phyloP scores from a whole-genome alignment of 495 filamentous ascomycete species.

The Aspergillus cavernicola region DNA sequence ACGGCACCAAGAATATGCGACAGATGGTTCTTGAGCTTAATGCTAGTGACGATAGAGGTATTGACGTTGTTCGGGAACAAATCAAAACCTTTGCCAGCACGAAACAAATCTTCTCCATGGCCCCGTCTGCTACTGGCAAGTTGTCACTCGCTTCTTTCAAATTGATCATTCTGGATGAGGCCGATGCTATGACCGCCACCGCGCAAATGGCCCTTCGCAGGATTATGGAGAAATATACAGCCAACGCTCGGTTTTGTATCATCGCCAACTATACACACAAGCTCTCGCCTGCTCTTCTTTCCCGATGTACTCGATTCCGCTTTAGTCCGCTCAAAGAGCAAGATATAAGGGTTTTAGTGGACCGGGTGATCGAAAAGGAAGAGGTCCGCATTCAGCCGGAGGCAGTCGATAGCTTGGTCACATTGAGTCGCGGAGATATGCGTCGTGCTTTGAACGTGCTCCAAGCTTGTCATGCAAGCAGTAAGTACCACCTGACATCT shows the following conservation, averaged over 20 bases:
- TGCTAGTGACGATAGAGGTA: slow-evolving; percentile 93
- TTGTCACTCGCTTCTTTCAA: slow-evolving; percentile 74
- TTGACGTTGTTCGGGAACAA: slow-evolving; percentile 97
- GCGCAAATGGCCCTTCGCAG: slow-evolving; percentile 95
- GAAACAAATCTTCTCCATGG: slow-evolving; percentile 63
- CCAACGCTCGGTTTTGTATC: slow-evolving; percentile 96
- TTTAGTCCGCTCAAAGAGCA: slow-evolving; percentile 88
- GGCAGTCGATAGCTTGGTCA: slow-evolving; percentile 76
- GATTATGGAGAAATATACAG: slow-evolving; percentile 99
- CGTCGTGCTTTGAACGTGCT: slow-evolving; percentile 90
- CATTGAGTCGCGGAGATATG: slow-evolving; percentile 93
- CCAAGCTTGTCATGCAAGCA: slow-evolving; percentile 93
- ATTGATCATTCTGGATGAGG: slow-evolving; percentile 96
- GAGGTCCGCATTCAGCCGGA: slow-evolving; percentile 75
- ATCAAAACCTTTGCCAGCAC: slow-evolving; percentile 98
- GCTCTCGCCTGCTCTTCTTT: slow-evolving; percentile 89
- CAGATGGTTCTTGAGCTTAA: slow-evolving; percentile 99
- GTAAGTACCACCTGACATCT: slow-evolving; percentile 38
- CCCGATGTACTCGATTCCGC: slow-evolving; percentile 89
- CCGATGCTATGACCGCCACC: slow-evolving; percentile 94
- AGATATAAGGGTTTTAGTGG: slow-evolving; percentile 79
- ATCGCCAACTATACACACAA: slow-evolving; percentile 99
- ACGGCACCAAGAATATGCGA: slow-evolving; percentile 85
- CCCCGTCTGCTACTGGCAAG: slow-evolving; percentile 42
- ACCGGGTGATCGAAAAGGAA: slow-evolving; percentile 87